Base-by-base conservation (phyloP, 179 eudicot species). In the Sideroxylon spinosum region DNA sequence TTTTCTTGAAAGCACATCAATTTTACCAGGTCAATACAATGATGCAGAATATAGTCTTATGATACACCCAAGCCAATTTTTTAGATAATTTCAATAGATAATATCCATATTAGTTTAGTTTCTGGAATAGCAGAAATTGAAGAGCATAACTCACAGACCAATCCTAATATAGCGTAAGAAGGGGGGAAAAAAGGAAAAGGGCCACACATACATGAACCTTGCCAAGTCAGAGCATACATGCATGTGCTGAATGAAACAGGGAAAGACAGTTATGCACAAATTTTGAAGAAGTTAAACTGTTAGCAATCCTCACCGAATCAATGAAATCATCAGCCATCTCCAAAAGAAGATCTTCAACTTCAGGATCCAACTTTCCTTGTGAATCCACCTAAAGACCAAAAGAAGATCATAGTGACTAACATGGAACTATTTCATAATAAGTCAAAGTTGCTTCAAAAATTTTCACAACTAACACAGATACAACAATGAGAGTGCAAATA, bases 271-370 rank as follows among this genome's bases (percentile, higher is more conserved):
- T 25, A n/a, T 13, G 66, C 19, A 9, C 10, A 66, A 28, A 32
- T 11, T 32, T 10, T 50, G 8, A 22, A 60, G 25, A 16, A 11
- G 19, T 10, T 32, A 19, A 0, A 52, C 4, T 23, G 25, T 63
- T 44, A 65, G 56, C 68, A 81, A 80, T 83, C 84, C 97, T 91
- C 78, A 95, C 98, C n/a, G 98, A 90, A 78, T 95, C 97, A 85
- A 93, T 91, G 79, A 95, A 95, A 79, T 95, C 92, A 85, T 93
- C 98, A 50, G 98, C 98, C 72, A 93, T 73, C 79, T 91, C 92
- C 83, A 95, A 78, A 49, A 95, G 90, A 71, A 93, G 86, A 76
- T 90, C 98, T 86, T 95, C 97, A 84, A 95, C 97, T 84, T 88
- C 97, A 57, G 95, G 95, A 86, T 90, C 98, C 81, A 93, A 74